Evolutionary conservation across 495 filamentous ascomycete genomes (phyloP), one percentile per base, ranked within the genome.

Genomic region (Penicillium paxilli): DNA sequence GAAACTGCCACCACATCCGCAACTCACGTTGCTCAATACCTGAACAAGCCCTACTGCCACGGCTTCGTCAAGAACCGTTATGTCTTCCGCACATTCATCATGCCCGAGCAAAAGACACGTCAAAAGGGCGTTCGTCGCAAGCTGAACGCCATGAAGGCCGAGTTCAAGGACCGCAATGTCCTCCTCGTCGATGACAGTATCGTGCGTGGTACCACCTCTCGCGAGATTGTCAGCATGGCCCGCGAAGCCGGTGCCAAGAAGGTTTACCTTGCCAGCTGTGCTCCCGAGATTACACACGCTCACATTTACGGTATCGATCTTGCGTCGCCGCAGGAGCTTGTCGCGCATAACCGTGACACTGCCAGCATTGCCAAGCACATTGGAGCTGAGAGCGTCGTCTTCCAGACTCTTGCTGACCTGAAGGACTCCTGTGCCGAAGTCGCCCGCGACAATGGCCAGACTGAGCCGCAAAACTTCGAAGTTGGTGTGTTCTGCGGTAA

Each of bases 31-130:
- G 87, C 95, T 14, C 83, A 88, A 62, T 77, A 81, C 32, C 75
- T 97, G 24, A 80, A 86, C 55, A 93, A 88, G 55, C 89, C 90
- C 2, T 95, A 90, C 67, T 88, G 83, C 53, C 90, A 91, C 59
- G 90, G 83, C 10, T 92, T 96, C 58, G 87, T 96, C 53, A 97
- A 96, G 81, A 97, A 97, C 71, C 84, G 93, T 45, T 98, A 97
- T 69, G 89, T 98, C 44, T 95, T 92, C 80, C 86, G 93, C 30
- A 96, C 93, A 0, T 97, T 96, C 69, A 96, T 97, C 67, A 92
- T 96, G 87, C 91, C 92, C 8, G 87, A 86, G 26, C 93, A 97
- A 67, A 86, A 87, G 61, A 83, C 86, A 20, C 80, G 94, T 5
- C 86, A 96, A 62, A 94, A 76, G 64, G 79, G 79, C 49, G 75